Evolutionary conservation across 2,329 filamentous ascomycete species (phyloP), one percentile per base, ranked within the genome.

Genomic region (Neopestalotiopsis sp.): DNA sequence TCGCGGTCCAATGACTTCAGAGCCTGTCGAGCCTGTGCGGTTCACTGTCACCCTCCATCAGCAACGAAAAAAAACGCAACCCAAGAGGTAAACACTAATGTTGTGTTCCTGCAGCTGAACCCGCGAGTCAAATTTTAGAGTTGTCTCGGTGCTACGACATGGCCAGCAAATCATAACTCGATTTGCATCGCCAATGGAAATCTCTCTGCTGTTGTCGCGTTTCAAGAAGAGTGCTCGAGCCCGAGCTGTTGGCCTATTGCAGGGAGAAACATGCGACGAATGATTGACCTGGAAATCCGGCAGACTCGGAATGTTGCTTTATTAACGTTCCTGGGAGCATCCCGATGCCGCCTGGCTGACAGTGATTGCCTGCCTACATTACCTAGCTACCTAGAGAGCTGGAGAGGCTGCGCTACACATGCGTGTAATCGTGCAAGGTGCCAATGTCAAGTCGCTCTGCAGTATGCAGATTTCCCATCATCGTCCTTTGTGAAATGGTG

Each of bases 81-180:
- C 65, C 34, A 38, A 49, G 58, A 57, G n/a, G 45, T 24, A 38
- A n/a, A 14, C 24, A 28, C 12, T 38, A 38, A 61, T 24, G 17
- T n/a, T 60, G 34, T 62, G 65, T 67, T 67, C 65, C 56, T 67
- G 56, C 65, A 60, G 59, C 30, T 60, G 38, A 49, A 24, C 65
- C 52, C 59, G 65, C 52, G 65, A 40, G 45, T 52, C 34, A 62
- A 62, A 62, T 34, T 62, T 62, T 62, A 62, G 32, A 62, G 59
- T 62, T 62, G 59, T 62, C 59, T 62, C 20, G 30, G 59, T 38
- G 32, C 14, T 62, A 62, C 59, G 10, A n/a, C 32, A 62, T 62
- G 30, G 13, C 59, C 32, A 62, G 30, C 59, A 40, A 40, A 62
- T 34, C 59, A 62, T 38, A 17, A n/a, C 14, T 52, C 17, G 45